Percentiles rank a stretch among this genome's conserved stretches.
These are phyloP conservation scores for Globisporangium polare DNA, from an alignment of 352 stramenopile genomes.

Conservation along the genomic window DNA sequence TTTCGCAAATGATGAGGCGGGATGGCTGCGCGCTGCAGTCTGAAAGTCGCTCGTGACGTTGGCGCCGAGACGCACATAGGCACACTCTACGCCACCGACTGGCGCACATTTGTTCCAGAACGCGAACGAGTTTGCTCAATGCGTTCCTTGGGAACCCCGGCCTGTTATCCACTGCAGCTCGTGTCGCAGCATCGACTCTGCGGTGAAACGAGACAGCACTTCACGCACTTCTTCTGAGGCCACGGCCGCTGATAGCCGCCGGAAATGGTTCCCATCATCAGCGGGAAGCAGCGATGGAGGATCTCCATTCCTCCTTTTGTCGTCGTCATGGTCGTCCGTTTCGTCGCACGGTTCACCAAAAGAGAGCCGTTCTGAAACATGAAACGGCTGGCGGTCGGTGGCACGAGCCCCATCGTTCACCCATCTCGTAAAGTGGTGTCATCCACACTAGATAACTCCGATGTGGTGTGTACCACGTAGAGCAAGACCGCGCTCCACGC, in stretches of 20 bases:
- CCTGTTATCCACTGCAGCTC: too few species aligned
- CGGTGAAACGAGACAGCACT: neutral
- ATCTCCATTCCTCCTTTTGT: neutral
- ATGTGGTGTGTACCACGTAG: neutral
- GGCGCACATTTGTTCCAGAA: conserved; percentile 4
- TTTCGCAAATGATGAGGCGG: neutral
- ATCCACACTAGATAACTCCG: neutral
- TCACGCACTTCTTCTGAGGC: neutral
- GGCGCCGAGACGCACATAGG: neutral
- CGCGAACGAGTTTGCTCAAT: conserved; percentile 1
- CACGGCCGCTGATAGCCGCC: neutral
- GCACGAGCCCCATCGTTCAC: neutral
- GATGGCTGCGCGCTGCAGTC: neutral
- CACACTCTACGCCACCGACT: neutral
- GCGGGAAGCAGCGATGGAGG: neutral
- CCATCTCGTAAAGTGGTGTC: neutral
- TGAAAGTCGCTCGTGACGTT: conserved; percentile 3
- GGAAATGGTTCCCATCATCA: neutral
- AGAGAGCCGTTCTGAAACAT: neutral
- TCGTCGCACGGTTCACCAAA: conserved; percentile 2
- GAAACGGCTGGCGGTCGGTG: conserved; percentile 3
- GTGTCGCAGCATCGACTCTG: neutral
- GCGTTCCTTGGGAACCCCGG: too few species aligned
- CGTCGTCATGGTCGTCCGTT: neutral
- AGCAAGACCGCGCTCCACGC: too few species aligned